These are phyloP conservation scores for Chrysochromulina parva DNA, from an alignment of 78 protist species.

Conservation along the genomic window DNA sequence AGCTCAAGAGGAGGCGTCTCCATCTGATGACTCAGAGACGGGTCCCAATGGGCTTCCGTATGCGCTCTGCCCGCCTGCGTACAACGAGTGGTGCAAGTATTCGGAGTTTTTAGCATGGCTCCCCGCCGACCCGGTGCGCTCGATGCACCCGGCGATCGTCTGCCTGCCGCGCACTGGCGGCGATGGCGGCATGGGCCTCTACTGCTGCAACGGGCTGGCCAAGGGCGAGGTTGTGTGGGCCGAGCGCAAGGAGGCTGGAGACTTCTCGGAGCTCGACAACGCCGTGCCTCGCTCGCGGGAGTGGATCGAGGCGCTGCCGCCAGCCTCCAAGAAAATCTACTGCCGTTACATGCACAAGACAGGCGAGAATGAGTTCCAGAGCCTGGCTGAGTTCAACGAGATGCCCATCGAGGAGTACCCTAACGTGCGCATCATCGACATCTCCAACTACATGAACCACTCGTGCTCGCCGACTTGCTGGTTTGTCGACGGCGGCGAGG, in stretches of 20 bases:
- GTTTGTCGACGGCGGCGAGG: conserved; percentile 4
- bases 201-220: neutral
- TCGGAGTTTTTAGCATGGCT: neutral
- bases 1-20: too few relatives aligned
- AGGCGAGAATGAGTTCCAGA: conserved; percentile 6
- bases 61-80: neutral
- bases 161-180: neutral
- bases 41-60: conserved; percentile 25
- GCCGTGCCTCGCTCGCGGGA: neutral
- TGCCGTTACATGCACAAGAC: conserved; percentile 27
- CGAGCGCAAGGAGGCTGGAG: conserved; percentile 3
- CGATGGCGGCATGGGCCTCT: conserved; percentile 13
- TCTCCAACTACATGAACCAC: conserved; percentile 36
- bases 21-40: too few relatives aligned
- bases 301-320: conserved; percentile 26
- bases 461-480: conserved; percentile 31
- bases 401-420: conserved; percentile 1
- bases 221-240: conserved; percentile 30
- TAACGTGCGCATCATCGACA: neutral
- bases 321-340: neutral
- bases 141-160: neutral
- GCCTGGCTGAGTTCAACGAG: conserved; percentile 31
- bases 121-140: neutral
- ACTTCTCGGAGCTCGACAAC: too few relatives aligned
- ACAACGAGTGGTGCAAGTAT: neutral